Evolutionary conservation across 768 basidiomycete species (phyloP).

Genomic region (Sporobolomyces pararoseus): DNA sequence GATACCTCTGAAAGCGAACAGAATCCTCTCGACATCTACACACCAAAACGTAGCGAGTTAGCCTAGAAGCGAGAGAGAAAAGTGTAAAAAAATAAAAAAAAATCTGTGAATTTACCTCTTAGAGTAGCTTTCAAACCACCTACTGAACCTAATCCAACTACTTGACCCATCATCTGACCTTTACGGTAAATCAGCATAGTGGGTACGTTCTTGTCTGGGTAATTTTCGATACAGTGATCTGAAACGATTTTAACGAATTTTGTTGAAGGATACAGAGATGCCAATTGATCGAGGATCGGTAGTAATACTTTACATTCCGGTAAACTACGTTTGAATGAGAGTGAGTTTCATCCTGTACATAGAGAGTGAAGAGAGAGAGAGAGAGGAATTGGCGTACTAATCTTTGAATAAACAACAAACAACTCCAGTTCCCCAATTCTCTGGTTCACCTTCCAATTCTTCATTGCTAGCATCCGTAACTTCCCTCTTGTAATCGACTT

Average conservation of each 20-base stretch:
- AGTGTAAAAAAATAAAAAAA: too few relatives aligned
- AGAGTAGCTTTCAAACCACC: constrained; percentile 60
- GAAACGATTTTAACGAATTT: constrained; percentile 96
- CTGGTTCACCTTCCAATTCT: constrained; percentile 59
- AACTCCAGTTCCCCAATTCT: constrained; percentile 71
- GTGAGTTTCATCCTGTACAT: too few relatives aligned
- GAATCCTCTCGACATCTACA: constrained; percentile 39
- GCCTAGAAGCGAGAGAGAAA: background rate
- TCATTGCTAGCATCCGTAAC: constrained; percentile 86
- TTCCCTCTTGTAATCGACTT: constrained; percentile 90
- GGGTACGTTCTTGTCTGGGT: constrained; percentile 83
- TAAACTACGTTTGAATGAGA: constrained; percentile 57
- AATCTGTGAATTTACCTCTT: constrained; percentile 62
- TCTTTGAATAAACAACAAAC: constrained; percentile 94
- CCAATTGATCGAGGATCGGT: constrained; percentile 65
- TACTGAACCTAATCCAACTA: constrained; percentile 75
- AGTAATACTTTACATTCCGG: constrained; percentile 73
- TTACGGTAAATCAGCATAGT: constrained; percentile 89
- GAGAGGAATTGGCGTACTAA: constrained; percentile 59
- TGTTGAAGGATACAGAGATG: constrained; percentile 77
- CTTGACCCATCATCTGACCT: constrained; percentile 82
- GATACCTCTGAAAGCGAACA: constrained; percentile 41
- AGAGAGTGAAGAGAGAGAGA: background rate
- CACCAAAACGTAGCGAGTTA: background rate
- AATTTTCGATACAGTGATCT: constrained; percentile 76